Conservation (phyloP, 768 basidiomycete genomes). For the Leccinum arenicola region DNA sequence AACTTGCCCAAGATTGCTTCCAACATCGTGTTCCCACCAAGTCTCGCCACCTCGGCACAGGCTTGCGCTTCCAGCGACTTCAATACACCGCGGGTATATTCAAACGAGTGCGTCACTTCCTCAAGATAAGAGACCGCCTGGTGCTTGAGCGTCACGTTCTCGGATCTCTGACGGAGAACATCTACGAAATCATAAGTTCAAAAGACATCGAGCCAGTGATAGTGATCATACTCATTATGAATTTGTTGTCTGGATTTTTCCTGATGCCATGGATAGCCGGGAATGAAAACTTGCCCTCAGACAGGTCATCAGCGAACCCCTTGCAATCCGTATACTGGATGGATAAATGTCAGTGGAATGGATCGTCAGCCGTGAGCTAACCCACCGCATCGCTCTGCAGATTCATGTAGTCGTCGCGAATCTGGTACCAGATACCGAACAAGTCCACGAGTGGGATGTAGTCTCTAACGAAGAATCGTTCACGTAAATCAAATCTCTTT, state of each 20-base stretch:
- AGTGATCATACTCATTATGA: conserved; percentile 70
- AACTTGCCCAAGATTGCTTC: conserved; percentile 56
- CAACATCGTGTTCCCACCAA: conserved; percentile 75
- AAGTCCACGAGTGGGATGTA: conserved; percentile 59
- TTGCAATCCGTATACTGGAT: conserved; percentile 77
- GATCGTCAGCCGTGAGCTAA: background rate
- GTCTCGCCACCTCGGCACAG: conserved; percentile 59
- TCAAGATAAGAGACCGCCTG: conserved; percentile 80
- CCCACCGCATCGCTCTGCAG: conserved; percentile 25
- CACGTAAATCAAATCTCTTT: background rate
- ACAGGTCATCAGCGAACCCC: conserved; percentile 90
- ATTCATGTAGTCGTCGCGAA: conserved; percentile 53
- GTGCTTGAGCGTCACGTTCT: conserved; percentile 73
- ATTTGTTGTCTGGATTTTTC: conserved; percentile 69
- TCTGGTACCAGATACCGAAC: conserved; percentile 57
- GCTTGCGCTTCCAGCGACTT: conserved; percentile 64
- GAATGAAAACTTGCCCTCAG: conserved; percentile 98
- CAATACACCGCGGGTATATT: conserved; percentile 77
- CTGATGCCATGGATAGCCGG: conserved; percentile 90
- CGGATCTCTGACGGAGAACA: conserved; percentile 85
- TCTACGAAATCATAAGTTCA: conserved; percentile 43
- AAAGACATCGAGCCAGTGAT: background rate
- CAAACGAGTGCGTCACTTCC: conserved; percentile 77
- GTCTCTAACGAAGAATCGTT: conserved; percentile 32
- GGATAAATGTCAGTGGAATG: background rate